phyloP scores from a whole-genome alignment of 129 eudicot species.

The Dittrichia graveolens region DNA sequence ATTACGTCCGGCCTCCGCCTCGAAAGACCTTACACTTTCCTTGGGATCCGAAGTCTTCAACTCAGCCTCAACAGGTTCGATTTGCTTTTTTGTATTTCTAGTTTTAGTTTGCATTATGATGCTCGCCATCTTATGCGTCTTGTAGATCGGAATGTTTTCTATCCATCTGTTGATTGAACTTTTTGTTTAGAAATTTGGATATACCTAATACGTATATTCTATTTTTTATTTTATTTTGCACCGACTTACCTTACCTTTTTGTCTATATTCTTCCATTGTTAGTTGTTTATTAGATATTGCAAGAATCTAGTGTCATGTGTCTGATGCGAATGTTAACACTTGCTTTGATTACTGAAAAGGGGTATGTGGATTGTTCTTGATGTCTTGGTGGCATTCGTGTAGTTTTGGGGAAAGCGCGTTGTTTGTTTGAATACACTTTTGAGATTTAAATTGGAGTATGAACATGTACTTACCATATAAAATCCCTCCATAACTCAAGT shows the following conservation, averaged over 20 bases:
- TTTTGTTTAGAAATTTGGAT: background rate
- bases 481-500: background rate
- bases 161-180: conserved; percentile 11
- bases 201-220: background rate
- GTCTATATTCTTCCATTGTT: background rate
- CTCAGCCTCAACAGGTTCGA: conserved; percentile 72
- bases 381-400: conserved; percentile 4
- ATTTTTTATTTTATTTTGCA: conserved; percentile 2
- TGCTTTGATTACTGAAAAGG: background rate
- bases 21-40: conserved; percentile 62
- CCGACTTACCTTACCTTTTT: conserved; percentile 11
- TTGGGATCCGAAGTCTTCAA: conserved; percentile 49
- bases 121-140: conserved; percentile 1
- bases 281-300: conserved; percentile 2
- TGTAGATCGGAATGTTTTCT: conserved; percentile 4
- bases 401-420: background rate
- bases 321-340: background rate
- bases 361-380: background rate
- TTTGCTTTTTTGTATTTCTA: background rate
- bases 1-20: conserved; percentile 74
- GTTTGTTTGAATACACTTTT: background rate
- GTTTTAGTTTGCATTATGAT: background rate
- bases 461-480: too few species aligned
- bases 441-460: background rate
- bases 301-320: conserved; percentile 19